Conservation (phyloP, 2,329 filamentous ascomycete genomes). For the Calonectria naviculata region DNA sequence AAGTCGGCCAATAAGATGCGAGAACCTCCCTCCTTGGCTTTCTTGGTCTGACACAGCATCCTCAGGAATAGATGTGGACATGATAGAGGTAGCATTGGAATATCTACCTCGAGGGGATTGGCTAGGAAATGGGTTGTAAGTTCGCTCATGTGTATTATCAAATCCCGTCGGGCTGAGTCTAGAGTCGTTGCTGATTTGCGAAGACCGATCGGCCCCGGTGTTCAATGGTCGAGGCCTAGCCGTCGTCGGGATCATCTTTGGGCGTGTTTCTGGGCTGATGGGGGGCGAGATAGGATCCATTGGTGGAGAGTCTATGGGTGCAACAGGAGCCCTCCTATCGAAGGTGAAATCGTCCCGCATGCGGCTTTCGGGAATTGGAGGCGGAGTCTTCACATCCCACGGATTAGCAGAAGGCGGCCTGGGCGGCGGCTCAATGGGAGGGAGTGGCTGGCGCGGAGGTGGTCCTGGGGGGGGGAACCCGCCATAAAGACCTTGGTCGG, state of each 20-base stretch:
- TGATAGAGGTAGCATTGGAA: conserved; percentile 33
- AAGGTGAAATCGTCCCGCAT: conserved; percentile 36
- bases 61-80: conserved; percentile 42
- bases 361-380: conserved; percentile 31
- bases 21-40: conserved; percentile 23
- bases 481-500: conserved; percentile 37
- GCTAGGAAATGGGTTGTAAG: conserved; percentile 38
- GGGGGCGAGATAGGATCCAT: conserved; percentile 36
- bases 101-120: conserved; percentile 32
- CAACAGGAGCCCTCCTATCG: conserved; percentile 39
- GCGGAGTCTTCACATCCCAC: conserved; percentile 51
- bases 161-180: conserved; percentile 33
- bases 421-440: conserved; percentile 40
- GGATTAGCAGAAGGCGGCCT: conserved; percentile 55
- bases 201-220: conserved; percentile 29
- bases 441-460: conserved; percentile 19
- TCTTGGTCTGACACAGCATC: conserved; percentile 35
- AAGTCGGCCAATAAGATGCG: conserved; percentile 30
- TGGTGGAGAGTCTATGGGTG: conserved; percentile 31
- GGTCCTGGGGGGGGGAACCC: conserved; percentile 21
- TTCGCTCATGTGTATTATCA: conserved; percentile 34
- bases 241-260: conserved; percentile 1
- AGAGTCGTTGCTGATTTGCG: conserved; percentile 36
- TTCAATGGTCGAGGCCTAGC: conserved; percentile 35
- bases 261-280: conserved; percentile 32